phyloP scores from a whole-genome alignment of 257 asterid species.

The Paulownia fortunei region DNA sequence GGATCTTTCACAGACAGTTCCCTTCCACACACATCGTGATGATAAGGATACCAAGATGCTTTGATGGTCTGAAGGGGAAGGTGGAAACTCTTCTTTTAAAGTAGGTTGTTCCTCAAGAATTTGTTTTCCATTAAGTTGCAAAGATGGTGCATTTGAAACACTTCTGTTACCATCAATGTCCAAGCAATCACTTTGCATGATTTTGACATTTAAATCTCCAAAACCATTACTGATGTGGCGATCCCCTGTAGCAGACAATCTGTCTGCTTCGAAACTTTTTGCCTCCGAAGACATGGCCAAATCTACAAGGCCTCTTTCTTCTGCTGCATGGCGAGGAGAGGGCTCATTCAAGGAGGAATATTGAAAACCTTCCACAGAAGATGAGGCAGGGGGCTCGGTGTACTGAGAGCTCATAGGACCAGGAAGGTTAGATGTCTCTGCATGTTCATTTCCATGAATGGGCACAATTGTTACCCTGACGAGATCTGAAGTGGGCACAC shows the following conservation, averaged over 20 bases:
- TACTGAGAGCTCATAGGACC: slow-evolving; percentile 41
- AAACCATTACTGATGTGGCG: slow-evolving; percentile 27
- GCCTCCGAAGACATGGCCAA: slow-evolving; percentile 31
- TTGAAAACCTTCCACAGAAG: slow-evolving; percentile 41
- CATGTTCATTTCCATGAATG: slow-evolving; percentile 36
- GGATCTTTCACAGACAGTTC: slow-evolving; percentile 94
- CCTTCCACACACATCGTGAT: slow-evolving; percentile 93
- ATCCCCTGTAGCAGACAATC: slow-evolving; percentile 38
- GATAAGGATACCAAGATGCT: slow-evolving; percentile 94
- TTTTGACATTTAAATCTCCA: slow-evolving; percentile 42
- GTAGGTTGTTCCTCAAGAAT: slow-evolving; percentile 45
- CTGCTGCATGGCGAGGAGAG: slow-evolving; percentile 41
- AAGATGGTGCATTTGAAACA: slow-evolving; percentile 37
- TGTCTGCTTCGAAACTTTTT: slow-evolving; percentile 39
- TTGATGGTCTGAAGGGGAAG: slow-evolving; percentile 88
- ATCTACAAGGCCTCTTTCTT: slow-evolving; percentile 35
- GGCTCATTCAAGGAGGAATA: slow-evolving; percentile 41
- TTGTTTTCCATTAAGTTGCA: slow-evolving; percentile 48
- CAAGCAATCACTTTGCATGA: slow-evolving; percentile 36
- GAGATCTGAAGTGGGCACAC: slow-evolving; percentile 58
- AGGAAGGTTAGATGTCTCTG: slow-evolving; percentile 34
- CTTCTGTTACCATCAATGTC: slow-evolving; percentile 39
- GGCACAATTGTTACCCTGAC: slow-evolving; percentile 36
- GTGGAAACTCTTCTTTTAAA: slow-evolving; percentile 73
- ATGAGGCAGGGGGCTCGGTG: slow-evolving; percentile 40